These are phyloP conservation scores for Salix exigua DNA, from an alignment of 345 rosid genomes.

Conservation along the genomic window DNA sequence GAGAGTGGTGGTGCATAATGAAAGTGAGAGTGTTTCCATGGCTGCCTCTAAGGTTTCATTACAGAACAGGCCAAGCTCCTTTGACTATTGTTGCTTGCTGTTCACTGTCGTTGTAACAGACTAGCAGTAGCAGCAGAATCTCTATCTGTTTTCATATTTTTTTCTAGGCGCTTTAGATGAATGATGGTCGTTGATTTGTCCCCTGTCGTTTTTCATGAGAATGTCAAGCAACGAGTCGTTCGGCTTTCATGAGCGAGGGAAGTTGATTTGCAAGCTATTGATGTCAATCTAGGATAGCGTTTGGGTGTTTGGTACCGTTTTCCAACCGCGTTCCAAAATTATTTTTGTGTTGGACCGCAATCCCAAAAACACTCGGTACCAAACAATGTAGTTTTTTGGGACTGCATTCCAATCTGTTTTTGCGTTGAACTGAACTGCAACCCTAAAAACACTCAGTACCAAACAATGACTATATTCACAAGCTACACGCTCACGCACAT, in stretches of 20 bases:
- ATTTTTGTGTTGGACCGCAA: too few species aligned
- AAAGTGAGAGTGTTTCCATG: conserved; percentile 29
- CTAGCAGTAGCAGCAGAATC: neutral
- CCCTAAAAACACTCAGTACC: too few species aligned
- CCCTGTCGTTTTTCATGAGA: neutral
- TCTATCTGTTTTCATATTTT: neutral
- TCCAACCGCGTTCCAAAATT: too few species aligned
- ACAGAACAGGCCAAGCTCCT: neutral
- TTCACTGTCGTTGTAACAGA: neutral
- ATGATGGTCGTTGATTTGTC: neutral
- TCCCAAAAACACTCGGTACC: too few species aligned
- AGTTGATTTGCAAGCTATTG: neutral
- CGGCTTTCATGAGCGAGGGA: neutral
- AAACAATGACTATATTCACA: too few species aligned
- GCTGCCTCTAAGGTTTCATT: conserved; percentile 3
- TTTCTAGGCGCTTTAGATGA: neutral
- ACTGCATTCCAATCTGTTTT: too few species aligned
- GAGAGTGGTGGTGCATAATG: conserved; percentile 10
- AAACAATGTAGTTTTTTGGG: too few species aligned
- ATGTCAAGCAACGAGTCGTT: neutral
- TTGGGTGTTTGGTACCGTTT: too few species aligned
- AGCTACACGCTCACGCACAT: neutral
- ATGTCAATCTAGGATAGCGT: too few species aligned
- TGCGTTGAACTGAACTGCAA: too few species aligned
- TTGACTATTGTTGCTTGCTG: neutral